Percentiles rank a stretch among this genome's conserved stretches.
phyloP scores from a whole-genome alignment of 371 early-diverging fungal species.

The Umbelopsis sp. region DNA sequence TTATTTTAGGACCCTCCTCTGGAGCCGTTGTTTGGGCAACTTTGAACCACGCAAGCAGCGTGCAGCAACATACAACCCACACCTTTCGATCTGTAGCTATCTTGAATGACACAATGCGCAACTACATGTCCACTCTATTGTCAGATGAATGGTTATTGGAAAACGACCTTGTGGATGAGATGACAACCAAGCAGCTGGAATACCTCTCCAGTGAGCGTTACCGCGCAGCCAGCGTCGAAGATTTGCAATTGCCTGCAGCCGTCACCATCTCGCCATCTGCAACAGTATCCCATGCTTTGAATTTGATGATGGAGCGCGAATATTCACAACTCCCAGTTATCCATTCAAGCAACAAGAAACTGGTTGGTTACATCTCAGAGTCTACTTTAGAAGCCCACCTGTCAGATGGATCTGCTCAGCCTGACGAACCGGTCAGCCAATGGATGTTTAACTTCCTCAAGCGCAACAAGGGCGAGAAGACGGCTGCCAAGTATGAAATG shows the following conservation, averaged over 20 bases:
- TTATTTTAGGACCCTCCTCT: conserved; percentile 60
- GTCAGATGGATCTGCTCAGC: conserved; percentile 51
- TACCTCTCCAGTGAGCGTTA: conserved; percentile 69
- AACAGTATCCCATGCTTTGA: conserved; percentile 66
- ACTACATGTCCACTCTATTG: conserved; percentile 70
- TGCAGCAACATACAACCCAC: conserved; percentile 33
- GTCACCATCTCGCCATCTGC: conserved; percentile 68
- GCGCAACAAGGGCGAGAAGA: conserved; percentile 21
- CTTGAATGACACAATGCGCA: conserved; percentile 72
- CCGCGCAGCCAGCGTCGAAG: conserved; percentile 84
- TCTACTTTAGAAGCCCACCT: conserved; percentile 65
- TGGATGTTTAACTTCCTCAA: conserved; percentile 71
- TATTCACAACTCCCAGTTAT: conserved; percentile 90
- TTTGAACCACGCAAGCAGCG: conserved; percentile 44
- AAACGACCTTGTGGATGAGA: conserved; percentile 72
- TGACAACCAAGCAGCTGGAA: conserved; percentile 60
- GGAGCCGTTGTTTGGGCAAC: conserved; percentile 78
- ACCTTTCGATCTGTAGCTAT: conserved; percentile 53
- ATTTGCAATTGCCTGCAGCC: conserved; percentile 83
- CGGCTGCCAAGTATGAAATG: conserved; percentile 56
- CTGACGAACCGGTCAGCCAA: conserved; percentile 52
- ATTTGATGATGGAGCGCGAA: conserved; percentile 80
- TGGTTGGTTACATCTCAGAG: conserved; percentile 81
- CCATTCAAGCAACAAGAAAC: conserved; percentile 59
- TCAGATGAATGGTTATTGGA: conserved; percentile 79